phyloP scores from a whole-genome alignment of 768 basidiomycete species.

The Xerocomellus chrysenteron region DNA sequence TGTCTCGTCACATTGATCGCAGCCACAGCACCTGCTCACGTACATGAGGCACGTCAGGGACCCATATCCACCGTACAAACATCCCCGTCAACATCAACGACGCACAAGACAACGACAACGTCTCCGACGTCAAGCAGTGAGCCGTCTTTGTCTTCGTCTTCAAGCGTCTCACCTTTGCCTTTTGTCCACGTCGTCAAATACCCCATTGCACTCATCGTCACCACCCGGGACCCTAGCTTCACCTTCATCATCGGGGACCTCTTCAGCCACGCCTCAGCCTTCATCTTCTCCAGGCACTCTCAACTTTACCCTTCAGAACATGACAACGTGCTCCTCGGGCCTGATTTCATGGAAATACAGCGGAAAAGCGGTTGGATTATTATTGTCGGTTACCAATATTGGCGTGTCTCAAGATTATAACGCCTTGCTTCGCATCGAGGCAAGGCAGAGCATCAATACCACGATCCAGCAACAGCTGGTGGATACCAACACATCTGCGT shows the following conservation, averaged over 20 bases:
- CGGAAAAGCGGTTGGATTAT: constrained; percentile 31
- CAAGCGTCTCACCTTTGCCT: not conserved
- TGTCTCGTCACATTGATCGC: constrained; percentile 14
- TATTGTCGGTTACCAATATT: constrained; percentile 42
- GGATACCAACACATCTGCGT: constrained; percentile 21
- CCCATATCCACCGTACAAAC: constrained; percentile 1
- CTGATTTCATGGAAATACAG: constrained; percentile 41
- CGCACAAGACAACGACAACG: constrained; percentile 7
- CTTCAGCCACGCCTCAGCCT: constrained; percentile 14
- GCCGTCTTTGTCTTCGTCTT: constrained; percentile 7
- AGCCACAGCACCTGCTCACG: constrained; percentile 13
- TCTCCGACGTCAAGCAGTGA: constrained; percentile 15
- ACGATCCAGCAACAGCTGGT: constrained; percentile 28
- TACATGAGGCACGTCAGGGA: constrained; percentile 26
- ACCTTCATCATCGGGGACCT: constrained; percentile 10
- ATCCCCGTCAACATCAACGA: constrained; percentile 3
- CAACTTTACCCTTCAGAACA: constrained; percentile 26
- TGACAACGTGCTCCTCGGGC: constrained; percentile 36
- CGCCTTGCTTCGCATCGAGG: constrained; percentile 3
- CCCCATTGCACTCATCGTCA: not conserved
- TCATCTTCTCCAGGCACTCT: constrained; percentile 17
- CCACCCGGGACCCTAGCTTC: constrained; percentile 6
- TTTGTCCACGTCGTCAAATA: not conserved
- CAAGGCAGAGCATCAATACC: not conserved
- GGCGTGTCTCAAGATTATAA: constrained; percentile 30